These are phyloP conservation scores for Rhynchospora pubera DNA, from an alignment of 176 grass and related monocot genomes.

Conservation along the genomic window DNA sequence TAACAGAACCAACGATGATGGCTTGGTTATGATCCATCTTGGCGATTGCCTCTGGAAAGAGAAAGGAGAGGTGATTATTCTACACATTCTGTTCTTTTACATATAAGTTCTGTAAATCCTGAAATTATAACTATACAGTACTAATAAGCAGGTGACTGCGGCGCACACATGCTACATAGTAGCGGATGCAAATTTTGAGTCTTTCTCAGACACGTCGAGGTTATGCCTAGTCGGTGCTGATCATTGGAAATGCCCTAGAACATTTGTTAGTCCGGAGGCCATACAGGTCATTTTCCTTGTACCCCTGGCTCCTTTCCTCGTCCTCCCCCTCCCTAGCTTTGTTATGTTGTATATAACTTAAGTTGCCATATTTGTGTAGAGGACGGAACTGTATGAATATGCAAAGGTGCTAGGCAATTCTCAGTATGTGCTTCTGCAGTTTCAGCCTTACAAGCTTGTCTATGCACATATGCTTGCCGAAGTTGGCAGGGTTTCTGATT, in stretches of 20 bases:
- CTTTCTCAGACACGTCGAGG: conserved; percentile 80
- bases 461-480: conserved; percentile 97
- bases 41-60: conserved; percentile 99
- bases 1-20: conserved; percentile 91
- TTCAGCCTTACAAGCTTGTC: conserved; percentile 95
- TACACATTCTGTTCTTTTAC: conserved; percentile 21
- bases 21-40: conserved; percentile 88
- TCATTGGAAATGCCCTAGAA: conserved; percentile 91
- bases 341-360: conserved; percentile 8
- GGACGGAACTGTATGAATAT: conserved; percentile 95
- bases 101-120: conserved; percentile 8
- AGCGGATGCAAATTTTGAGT: conserved; percentile 84
- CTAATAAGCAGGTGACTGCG: conserved; percentile 66
- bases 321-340: not conserved
- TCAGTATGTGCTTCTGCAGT: conserved; percentile 79
- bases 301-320: no score
- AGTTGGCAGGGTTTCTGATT: conserved; percentile 79
- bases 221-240: conserved; percentile 85
- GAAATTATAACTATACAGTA: conserved; percentile 20
- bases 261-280: conserved; percentile 74
- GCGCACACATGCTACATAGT: conserved; percentile 96
- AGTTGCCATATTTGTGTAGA: conserved; percentile 33
- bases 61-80: conserved; percentile 67
- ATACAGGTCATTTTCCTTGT: conserved; percentile 56
- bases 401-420: conserved; percentile 96